Base-by-base conservation (phyloP, 1,284 basidiomycete species). In the Filobasidium uniguttulatum region DNA sequence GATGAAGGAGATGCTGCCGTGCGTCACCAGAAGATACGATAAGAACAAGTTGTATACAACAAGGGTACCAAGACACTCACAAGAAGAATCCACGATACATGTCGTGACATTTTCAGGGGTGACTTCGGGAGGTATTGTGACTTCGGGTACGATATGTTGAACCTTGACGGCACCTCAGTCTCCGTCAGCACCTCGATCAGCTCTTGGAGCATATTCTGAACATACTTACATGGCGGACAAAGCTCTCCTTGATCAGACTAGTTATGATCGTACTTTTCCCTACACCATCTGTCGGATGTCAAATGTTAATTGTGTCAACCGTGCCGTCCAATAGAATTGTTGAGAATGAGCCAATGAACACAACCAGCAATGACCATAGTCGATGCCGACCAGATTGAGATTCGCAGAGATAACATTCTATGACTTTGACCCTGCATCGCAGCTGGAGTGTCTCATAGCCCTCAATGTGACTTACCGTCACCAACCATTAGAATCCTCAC, bases 41-140 rank as follows among this genome's bases (percentile, higher is more conserved):
- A 29, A 22, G 10, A 12, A 31, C 28, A 45, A 43, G 31, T 14
- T 38, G 19, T 23, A 30, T 23, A 4, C 6, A 36, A 28, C 25
- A 12, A 19, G 12, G 26, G 19, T 59, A 46, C 40, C 31, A n/a
- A 33, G n/a, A 9, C 31, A 75, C 80, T 56, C 61, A 89, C 89
- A 82, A 64, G 88, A 89, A 43, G 90, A 89, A 68, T 94, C 90
- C 44, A 94, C 85, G 55, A 94, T 93, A 62, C 90, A 86, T 5
- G 89, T 94, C 1, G 90, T 93, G 31, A 93, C 86, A 64, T 91
- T 89, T 73, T 90, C 88, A 43, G 90, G 86, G 17, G 89, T 91
- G 41, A 93, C 87, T 69, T 90, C 86, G 62, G 89, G 87, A 7
- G 90, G 90, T 52, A 94, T 91, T 5, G 90, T 94, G 43, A 94